Percentiles rank a stretch among this genome's conserved stretches.
Evolutionary conservation across 768 basidiomycete species (phyloP).

Genomic region (Termitomyces sp.): DNA sequence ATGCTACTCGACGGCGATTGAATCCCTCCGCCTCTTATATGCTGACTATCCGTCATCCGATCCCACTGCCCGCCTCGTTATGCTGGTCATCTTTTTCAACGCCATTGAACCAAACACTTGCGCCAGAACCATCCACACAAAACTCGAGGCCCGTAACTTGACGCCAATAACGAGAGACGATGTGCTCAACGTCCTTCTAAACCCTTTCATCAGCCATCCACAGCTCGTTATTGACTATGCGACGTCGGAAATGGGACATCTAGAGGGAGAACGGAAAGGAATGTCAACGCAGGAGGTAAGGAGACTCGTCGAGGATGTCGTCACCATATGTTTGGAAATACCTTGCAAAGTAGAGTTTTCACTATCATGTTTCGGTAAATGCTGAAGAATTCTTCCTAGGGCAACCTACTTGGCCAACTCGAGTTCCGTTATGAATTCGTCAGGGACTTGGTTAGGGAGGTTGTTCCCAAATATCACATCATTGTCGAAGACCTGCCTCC

Average conservation of each 20-base stretch:
- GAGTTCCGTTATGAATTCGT: constrained; percentile 41
- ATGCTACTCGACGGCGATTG: constrained; percentile 38
- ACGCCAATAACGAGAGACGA: constrained; percentile 53
- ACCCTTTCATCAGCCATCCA: constrained; percentile 64
- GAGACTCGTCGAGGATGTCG: constrained; percentile 53
- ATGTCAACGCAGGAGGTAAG: constrained; percentile 36
- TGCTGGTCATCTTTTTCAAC: constrained; percentile 67
- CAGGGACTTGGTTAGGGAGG: constrained; percentile 32
- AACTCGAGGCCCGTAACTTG: constrained; percentile 51
- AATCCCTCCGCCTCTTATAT: constrained; percentile 56
- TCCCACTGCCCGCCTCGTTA: constrained; percentile 58
- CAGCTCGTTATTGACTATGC: constrained; percentile 46
- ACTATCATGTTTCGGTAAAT: neutral
- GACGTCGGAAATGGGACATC: constrained; percentile 25
- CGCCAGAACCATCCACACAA: constrained; percentile 32
- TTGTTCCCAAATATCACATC: constrained; percentile 48
- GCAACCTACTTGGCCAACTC: constrained; percentile 59
- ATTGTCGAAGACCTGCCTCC: constrained; percentile 50
- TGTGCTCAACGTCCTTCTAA: constrained; percentile 55
- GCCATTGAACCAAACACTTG: constrained; percentile 28
- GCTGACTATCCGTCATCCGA: constrained; percentile 62
- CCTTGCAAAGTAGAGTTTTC: constrained; percentile 45
- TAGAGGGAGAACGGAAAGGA: constrained; percentile 31
- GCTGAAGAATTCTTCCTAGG: constrained; percentile 29
- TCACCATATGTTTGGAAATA: constrained; percentile 51